Conservation (phyloP, 345 rosid genomes). For the Nasturtium officinale region DNA sequence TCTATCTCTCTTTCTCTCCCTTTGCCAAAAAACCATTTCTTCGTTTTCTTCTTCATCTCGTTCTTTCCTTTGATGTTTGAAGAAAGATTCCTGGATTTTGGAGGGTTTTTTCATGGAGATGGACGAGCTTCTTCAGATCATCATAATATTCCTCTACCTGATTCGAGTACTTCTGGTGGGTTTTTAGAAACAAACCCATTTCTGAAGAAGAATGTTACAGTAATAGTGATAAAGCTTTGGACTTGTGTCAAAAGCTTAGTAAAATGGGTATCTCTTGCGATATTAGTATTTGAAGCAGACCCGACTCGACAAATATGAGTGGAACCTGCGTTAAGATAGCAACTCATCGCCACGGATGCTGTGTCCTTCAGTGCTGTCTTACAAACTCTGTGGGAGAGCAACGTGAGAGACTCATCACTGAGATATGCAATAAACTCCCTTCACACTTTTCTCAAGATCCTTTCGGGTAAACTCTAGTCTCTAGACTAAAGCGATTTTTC, state of each 20-base stretch:
- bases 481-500: background rate
- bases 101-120: conserved; percentile 42
- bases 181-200: conserved; percentile 33
- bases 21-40: background rate
- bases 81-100: conserved; percentile 41
- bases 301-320: conserved; percentile 33
- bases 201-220: conserved; percentile 18
- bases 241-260: conserved; percentile 47
- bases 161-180: conserved; percentile 31
- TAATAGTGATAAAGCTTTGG: conserved; percentile 34
- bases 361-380: conserved; percentile 71
- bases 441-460: conserved; percentile 73
- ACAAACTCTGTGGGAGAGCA: conserved; percentile 53
- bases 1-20: background rate
- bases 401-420: conserved; percentile 53
- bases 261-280: conserved; percentile 55
- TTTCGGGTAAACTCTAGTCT: conserved; percentile 56
- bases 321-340: conserved; percentile 65
- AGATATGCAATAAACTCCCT: conserved; percentile 57
- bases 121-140: conserved; percentile 39
- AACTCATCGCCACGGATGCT: conserved; percentile 75
- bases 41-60: conserved; percentile 24
- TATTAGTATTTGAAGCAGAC: conserved; percentile 33
- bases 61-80: conserved; percentile 43
- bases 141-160: conserved; percentile 34